Evolutionary conservation across 345 rosid genomes (phyloP), one percentile per base, ranked within the genome.

Genomic region (Aquilaria malaccensis): DNA sequence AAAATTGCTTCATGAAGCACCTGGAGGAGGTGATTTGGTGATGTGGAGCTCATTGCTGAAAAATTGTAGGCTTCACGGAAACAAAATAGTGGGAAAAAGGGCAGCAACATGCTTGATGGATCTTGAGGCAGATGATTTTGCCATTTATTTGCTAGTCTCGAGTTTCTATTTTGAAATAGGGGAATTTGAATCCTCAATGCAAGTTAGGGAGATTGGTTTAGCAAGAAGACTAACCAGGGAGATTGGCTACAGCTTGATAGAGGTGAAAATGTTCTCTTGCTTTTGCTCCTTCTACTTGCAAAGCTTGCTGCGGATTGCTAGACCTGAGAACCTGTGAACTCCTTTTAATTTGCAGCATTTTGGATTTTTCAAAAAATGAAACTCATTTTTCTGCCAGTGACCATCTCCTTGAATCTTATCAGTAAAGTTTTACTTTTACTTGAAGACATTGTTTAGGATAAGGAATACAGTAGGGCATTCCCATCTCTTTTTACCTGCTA

Each of bases 31-130:
- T 48, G 80, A 82, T 70, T 74, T 80, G 76, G 76, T 77, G 10
- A 82, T 81, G 72, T 92, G 92, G 91, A 81, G 85, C 73, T 92
- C 98, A 2, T 76, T 92, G 70, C 74, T 89, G 66, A 79, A 78
- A 60, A 83, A 93, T 74, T 89, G 97, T 67, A 71, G 86, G 74
- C 56, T 83, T 59, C 83, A 86, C 56, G 67, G 74, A 68, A 77
- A 89, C 50, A 86, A 83, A 71, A 59, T 32, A 33, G 67, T 83
- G 15, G 91, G 95, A 62, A 86, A 81, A 78, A 81, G 81, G 76
- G 86, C 75, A 12, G 95, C 91, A 11, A 75, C 77, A 14, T 67
- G 65, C 56, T 82, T 89, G 74, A 73, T 81, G 78, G 77, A 74
- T 66, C 73, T 89, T 57, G 74, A 81, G 56, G 80, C 81, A 32